Conservation (phyloP, 345 rosid species). For the Rhodamnia rubescens region DNA sequence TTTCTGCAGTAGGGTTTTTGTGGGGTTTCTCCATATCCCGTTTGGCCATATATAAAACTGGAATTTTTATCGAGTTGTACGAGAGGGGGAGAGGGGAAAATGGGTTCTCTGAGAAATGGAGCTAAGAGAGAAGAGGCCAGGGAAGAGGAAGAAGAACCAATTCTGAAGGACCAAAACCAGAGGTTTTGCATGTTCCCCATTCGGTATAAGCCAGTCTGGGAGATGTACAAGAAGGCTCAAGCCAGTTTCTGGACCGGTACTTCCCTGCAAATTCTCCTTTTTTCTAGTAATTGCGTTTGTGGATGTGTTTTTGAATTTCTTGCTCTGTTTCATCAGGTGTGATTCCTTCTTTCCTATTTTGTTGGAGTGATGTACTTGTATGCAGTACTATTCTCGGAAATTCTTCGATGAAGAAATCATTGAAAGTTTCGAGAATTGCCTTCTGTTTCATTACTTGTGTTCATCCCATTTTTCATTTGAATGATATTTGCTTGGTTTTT, state of each 20-base stretch:
- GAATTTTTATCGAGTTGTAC: background rate
- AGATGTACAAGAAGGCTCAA: slow-evolving; percentile 93
- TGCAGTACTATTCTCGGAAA: background rate
- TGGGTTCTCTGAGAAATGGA: slow-evolving; percentile 22
- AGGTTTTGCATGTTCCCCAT: slow-evolving; percentile 93
- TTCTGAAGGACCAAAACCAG: slow-evolving; percentile 54
- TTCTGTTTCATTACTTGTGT: background rate
- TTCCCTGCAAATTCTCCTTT: background rate
- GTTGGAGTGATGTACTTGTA: background rate
- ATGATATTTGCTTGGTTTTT: background rate
- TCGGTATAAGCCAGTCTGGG: slow-evolving; percentile 62
- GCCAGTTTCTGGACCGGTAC: slow-evolving; percentile 94
- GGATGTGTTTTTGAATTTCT: background rate
- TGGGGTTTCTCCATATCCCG: slow-evolving; percentile 5
- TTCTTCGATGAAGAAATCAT: background rate
- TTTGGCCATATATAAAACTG: background rate
- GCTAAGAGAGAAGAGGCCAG: slow-evolving; percentile 1
- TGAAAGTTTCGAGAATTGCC: background rate
- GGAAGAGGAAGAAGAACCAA: slow-evolving; percentile 47
- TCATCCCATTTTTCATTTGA: background rate
- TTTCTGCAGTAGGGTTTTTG: slow-evolving; percentile 1
- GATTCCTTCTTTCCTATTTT: background rate
- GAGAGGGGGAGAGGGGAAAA: background rate
- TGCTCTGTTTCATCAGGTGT: background rate
- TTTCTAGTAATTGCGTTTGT: background rate